Base-by-base conservation (phyloP, 1,284 basidiomycete genomes). In the Puccinia triticina region DNA sequence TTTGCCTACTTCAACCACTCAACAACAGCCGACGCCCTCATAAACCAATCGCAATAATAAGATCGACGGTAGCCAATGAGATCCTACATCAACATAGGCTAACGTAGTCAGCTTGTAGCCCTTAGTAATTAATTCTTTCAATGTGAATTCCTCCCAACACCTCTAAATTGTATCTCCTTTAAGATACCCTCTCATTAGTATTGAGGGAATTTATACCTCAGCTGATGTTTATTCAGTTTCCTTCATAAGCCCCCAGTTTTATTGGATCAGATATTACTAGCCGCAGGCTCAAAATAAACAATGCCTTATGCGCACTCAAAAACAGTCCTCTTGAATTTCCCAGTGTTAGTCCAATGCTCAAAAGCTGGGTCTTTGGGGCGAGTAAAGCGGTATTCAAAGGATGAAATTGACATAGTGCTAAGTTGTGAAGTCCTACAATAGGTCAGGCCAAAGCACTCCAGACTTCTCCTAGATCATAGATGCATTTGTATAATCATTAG, bases 1-100 rank as follows among this genome's bases (percentile, higher is more conserved):
- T 76, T 76, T 61, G 11, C 53, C n/a, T 61, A 57, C 50, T 76
- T 76, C 29, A 73, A 73, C 53, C 71, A 40, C 21, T 55, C 71
- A 55, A 53, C 71, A 69, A 46, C 66, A 48, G 1, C 40, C 43
- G 66, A 69, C 32, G 12, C 10, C 12, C 66, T 69, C 43, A 69
- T 69, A 14, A 69, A 69, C 40, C 66, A 69, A 69, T 69, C 66
- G 23, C 40, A 37, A 69, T 69, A 69, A 69, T 69, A 69, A 23
- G 21, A 69, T 2, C 12, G 21, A 23, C 18, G 18, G 37, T 12
- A 37, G 12, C 11, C 29, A 34, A 66, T 40, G 1, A 66, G 34
- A 66, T 37, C 2, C 7, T 2, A 40, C 18, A 14, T 10, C 32
- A 16, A 66, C 18, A 18, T 50, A 50, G 2, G 16, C 7, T 23